Evolutionary conservation across 1,284 basidiomycete species (phyloP), one percentile per base, ranked within the genome.

Genomic region (Trichosporon ovoides): DNA sequence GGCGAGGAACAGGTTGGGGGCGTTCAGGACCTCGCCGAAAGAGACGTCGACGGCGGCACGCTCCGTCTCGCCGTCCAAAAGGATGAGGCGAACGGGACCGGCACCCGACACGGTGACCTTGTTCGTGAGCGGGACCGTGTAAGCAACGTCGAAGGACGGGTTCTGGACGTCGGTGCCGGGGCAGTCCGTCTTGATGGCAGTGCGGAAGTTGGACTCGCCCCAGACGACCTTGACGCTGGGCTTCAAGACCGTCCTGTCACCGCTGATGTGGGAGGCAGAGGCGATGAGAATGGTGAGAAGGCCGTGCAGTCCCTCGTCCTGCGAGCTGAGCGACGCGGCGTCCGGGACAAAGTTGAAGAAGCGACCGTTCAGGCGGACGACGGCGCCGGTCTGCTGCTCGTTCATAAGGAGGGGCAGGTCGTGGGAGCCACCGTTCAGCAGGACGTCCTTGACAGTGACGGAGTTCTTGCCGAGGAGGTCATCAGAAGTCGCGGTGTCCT

Each of bases 131-230:
- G 58, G 58, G 2, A 59, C 37, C 6, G 12, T 33, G 51, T 36
- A 59, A 1, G 51, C 54, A 3, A 53, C 58, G 52, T 59, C 58
- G 20, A 24, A 59, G 16, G 51, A 14, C 7, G 58, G 58, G 54
- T 59, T 59, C 58, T 59, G 54, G 31, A 59, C 52, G 36, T 59
- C 58, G 36, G 54, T 35, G 40, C 58, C 58, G 36, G 58, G 58
- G 6, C 36, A 19, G 51, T 59, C 58, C n/a, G 36, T 20, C 54
- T 59, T 56, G 54, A 56, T 34, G 31, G 20, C 58, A 2, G 58
- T 59, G 46, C 54, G 54, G 54, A 59, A 59, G 19, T 18, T 43
- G 9, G 40, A 20, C 22, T 53, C 55, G 52, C 58, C 58, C 58
- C 58, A 59, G 20, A 20, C 38, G 58, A 59, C 43, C 20, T 43